Percentiles rank a stretch among this genome's conserved stretches.
Evolutionary conservation across 805 yeast genomes (phyloP).

Genomic region (Candida piceae): DNA sequence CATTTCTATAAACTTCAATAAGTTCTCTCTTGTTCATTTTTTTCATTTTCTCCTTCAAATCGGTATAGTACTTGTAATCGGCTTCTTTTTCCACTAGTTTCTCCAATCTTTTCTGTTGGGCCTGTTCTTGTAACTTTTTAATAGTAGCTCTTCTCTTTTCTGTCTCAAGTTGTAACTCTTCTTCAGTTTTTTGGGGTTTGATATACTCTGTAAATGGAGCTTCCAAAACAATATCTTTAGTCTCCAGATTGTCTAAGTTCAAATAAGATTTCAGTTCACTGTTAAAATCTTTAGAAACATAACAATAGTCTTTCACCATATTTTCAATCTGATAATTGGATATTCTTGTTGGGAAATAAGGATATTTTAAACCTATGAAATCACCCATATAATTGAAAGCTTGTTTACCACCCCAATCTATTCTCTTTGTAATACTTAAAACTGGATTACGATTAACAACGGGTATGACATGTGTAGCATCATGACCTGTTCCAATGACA

Average conservation of each 20-base stretch:
- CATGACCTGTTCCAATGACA: conserved; percentile 80
- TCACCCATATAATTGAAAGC: conserved; percentile 58
- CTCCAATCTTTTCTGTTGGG: conserved; percentile 76
- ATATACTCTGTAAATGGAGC: conserved; percentile 69
- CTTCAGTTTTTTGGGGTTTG: conserved; percentile 72
- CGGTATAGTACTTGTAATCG: conserved; percentile 67
- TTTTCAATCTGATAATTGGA: conserved; percentile 57
- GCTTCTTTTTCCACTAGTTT: conserved; percentile 75
- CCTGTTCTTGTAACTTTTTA: conserved; percentile 85
- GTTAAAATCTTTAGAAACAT: conserved; percentile 63
- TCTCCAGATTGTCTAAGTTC: conserved; percentile 58
- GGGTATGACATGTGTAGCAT: conserved; percentile 79
- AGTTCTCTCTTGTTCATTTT: conserved; percentile 49
- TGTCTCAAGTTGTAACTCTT: conserved; percentile 71
- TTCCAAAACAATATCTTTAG: conserved; percentile 72
- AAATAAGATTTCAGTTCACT: conserved; percentile 55
- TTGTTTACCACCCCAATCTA: conserved; percentile 88
- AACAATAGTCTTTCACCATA: conserved; percentile 72
- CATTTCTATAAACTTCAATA: conserved; percentile 52
- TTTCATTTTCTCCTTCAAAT: conserved; percentile 48
- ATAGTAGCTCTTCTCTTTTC: conserved; percentile 84
- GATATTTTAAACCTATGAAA: conserved; percentile 76
- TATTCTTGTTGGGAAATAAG: conserved; percentile 79
- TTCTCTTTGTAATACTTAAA: conserved; percentile 64
- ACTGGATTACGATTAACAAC: conserved; percentile 66